Conservation (phyloP, 1,139 yeast species). For the Petasospora fabianii region DNA sequence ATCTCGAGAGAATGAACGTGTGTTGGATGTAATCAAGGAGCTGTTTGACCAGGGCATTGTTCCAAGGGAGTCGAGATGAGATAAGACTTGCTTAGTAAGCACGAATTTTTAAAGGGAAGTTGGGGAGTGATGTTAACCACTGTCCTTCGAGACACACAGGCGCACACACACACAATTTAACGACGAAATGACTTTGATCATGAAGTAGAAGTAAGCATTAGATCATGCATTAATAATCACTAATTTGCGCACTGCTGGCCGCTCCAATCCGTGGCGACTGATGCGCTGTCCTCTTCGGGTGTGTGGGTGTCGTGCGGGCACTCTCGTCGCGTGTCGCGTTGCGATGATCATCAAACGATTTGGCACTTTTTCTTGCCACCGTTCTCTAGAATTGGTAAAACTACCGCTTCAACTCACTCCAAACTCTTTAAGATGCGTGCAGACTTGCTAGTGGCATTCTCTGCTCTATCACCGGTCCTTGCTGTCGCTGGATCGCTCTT, state of each 20-base stretch:
- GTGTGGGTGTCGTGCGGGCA: not conserved
- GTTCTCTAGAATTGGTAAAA: not conserved
- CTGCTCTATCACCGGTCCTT: not conserved
- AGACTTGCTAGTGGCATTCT: not conserved
- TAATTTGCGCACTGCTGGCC: not conserved
- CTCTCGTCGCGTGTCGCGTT: too few species aligned
- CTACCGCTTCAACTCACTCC: not conserved
- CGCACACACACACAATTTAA: not conserved
- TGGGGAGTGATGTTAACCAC: too few species aligned
- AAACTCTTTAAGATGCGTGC: not conserved
- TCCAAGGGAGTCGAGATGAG: slow-evolving; percentile 1
- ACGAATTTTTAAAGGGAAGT: not conserved
- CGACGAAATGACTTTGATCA: not conserved
- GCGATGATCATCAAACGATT: not conserved
- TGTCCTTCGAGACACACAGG: not conserved
- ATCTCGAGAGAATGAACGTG: slow-evolving; percentile 18
- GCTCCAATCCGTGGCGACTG: not conserved
- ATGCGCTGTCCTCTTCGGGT: not conserved
- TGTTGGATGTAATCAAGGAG: slow-evolving; percentile 22
- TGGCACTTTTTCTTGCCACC: not conserved
- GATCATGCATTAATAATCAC: not conserved
- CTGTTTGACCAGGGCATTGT: slow-evolving; percentile 17
- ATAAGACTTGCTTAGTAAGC: not conserved
- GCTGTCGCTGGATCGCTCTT: slow-evolving; percentile 23
- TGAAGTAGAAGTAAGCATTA: too few species aligned